phyloP scores from a whole-genome alignment of 106 monocot species.

The Ottelia alismoides region DNA sequence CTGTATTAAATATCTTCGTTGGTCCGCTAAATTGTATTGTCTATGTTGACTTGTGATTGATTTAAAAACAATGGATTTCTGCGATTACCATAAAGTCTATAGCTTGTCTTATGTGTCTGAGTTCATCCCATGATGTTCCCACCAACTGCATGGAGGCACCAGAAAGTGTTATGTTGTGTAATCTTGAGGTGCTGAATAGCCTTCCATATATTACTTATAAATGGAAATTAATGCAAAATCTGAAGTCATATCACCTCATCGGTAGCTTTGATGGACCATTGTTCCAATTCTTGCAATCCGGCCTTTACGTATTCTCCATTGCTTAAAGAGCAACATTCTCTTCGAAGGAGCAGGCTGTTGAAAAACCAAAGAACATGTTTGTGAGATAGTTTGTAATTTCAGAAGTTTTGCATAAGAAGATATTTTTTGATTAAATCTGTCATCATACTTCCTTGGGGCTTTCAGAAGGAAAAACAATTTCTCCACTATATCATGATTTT shows the following conservation, averaged over 20 bases:
- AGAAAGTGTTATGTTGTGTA: no score
- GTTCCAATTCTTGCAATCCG: slow-evolving; percentile 81
- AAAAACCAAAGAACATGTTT: no score
- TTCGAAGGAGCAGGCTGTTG: slow-evolving; percentile 77
- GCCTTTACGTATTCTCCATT: slow-evolving; percentile 89
- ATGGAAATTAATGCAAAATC: no score
- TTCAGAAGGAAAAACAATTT: no score
- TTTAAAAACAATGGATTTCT: not conserved
- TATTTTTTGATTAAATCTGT: no score
- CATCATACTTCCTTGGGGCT: no score
- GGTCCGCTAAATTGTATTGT: no score
- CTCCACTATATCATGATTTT: no score
- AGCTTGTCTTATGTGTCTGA: slow-evolving; percentile 85
- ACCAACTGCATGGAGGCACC: slow-evolving; percentile 65
- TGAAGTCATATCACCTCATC: slow-evolving; percentile 79
- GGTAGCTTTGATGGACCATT: slow-evolving; percentile 60
- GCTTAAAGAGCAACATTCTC: slow-evolving; percentile 97
- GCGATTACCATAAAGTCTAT: slow-evolving; percentile 70
- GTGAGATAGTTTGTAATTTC: no score
- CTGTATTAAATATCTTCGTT: slow-evolving; percentile 21
- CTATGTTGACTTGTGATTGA: not conserved
- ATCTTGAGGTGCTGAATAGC: no score
- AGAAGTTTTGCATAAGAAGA: no score
- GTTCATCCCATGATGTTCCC: slow-evolving; percentile 77
- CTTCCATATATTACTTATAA: no score